Base-by-base conservation (phyloP, 2,329 filamentous ascomycete species). In the Monilinia polystroma region DNA sequence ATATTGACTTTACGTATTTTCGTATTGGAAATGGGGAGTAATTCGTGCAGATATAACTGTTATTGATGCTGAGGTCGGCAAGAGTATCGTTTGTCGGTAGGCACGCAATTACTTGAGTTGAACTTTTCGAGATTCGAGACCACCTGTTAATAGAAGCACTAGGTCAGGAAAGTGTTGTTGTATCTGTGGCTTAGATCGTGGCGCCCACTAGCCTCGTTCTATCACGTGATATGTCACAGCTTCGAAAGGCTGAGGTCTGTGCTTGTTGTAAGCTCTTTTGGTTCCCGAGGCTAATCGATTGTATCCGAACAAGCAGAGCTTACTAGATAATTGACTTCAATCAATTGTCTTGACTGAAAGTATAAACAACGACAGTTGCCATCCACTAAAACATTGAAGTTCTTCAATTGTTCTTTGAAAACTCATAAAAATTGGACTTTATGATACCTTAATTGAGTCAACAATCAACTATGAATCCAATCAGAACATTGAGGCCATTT, bases 1-100 rank as follows among this genome's bases (percentile, higher is more conserved):
- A 97, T 97, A 56, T 64, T 71, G 52, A 35, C 3, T 41, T 53
- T 10, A 60, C 20, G 47, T 62, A 47, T 16, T 29, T 26, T n/a
- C 49, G 23, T 18, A 18, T 29, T 10, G 35, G 59, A 41, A 41
- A 26, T 20, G 20, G 49, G 47, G 41, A 54, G 43, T 23, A 45
- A 20, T n/a, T 43, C 3, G 11, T 57, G 52, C 52, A 26, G 26
- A 32, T 60, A 29, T 23, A 18, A 26, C 43, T 29, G 2, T 18
- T 49, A 20, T 35, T 3, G 11, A 38, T 41, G 32, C 62, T 54
- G 26, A 8, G 26, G 58, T 20, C 29, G 14, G 12, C 53, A 66
- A 26, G 38, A 62, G 20, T 38, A 29, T 60, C 18, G 29, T 26
- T 49, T 35, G 45, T 32, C 32, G 12, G 41, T 45, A n/a, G 16